Evolutionary conservation across 768 basidiomycete species (phyloP).

Genomic region (Russula olivacea): DNA sequence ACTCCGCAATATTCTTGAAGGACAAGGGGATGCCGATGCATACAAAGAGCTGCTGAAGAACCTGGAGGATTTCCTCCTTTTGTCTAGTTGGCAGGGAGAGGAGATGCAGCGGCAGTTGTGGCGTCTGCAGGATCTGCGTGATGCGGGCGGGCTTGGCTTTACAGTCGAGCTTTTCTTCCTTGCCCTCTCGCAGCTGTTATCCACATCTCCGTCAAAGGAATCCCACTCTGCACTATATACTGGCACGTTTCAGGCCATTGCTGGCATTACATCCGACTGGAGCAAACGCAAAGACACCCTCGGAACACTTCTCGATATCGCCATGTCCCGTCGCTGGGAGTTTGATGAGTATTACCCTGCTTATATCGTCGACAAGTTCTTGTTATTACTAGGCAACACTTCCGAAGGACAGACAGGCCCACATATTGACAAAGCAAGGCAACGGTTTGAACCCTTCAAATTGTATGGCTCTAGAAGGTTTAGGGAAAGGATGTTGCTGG

Average conservation of each 20-base stretch:
- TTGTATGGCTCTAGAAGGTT: too few relatives aligned
- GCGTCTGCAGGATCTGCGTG: not conserved
- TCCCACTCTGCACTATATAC: not conserved
- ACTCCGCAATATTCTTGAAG: not conserved
- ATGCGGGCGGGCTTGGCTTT: slow-evolving; percentile 2
- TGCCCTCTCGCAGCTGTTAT: slow-evolving; percentile 1
- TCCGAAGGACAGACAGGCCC: not conserved
- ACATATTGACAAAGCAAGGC: not conserved
- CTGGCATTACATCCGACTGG: not conserved
- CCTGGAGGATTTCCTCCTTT: not conserved
- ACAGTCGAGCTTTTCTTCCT: too few relatives aligned
- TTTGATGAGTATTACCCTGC: not conserved
- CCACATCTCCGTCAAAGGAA: not conserved
- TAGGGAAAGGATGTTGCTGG: too few relatives aligned
- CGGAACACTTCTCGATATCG: not conserved
- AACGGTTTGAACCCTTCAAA: not conserved
- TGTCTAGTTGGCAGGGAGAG: not conserved
- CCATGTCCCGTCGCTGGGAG: not conserved
- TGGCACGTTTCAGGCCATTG: not conserved
- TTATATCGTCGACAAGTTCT: not conserved
- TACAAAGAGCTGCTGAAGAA: not conserved
- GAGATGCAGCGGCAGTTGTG: not conserved
- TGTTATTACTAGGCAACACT: not conserved
- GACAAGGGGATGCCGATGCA: not conserved
- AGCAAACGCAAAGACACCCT: not conserved